Evolutionary conservation across 805 yeast species (phyloP).

Genomic region (Ogataea sp.): DNA sequence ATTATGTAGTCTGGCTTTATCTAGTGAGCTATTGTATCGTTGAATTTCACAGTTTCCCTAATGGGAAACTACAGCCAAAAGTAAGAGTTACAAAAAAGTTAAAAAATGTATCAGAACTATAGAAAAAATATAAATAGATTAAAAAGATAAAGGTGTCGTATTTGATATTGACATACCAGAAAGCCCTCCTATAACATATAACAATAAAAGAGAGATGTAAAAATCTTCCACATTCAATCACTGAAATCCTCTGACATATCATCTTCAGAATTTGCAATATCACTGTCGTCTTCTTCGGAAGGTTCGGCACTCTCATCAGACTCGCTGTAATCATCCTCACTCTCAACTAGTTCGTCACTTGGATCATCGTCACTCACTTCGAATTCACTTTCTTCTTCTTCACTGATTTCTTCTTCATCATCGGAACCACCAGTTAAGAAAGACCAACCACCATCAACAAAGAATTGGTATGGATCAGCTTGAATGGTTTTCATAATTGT

Average conservation of each 20-base stretch:
- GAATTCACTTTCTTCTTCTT: conserved; percentile 61
- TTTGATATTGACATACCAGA: too few species aligned
- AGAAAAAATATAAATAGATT: too few species aligned
- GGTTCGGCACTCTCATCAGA: conserved; percentile 15
- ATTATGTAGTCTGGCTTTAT: too few species aligned
- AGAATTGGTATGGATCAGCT: conserved; percentile 91
- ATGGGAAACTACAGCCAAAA: too few species aligned
- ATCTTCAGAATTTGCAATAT: conserved; percentile 20
- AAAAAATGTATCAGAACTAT: too few species aligned
- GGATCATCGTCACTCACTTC: conserved; percentile 59
- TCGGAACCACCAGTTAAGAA: conserved; percentile 87
- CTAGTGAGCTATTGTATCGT: too few species aligned
- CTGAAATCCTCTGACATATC: conserved; percentile 21
- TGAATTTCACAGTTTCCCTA: too few species aligned
- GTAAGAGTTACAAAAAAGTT: too few species aligned
- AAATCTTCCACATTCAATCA: conserved; percentile 11
- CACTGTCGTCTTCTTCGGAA: conserved; percentile 19
- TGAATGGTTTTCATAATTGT: conserved; percentile 90
- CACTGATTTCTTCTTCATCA: conserved; percentile 59
- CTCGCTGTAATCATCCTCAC: conserved; percentile 22
- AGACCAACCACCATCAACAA: conserved; percentile 92
- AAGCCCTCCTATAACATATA: too few species aligned
- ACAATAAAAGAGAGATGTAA: not conserved
- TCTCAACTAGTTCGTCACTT: conserved; percentile 40
- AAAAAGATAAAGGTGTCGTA: too few species aligned